A percentile compares a stretch with the other conserved stretches of the same genome.
phyloP scores from a whole-genome alignment of 2,329 filamentous ascomycete genomes.

The Botrytis medusae region DNA sequence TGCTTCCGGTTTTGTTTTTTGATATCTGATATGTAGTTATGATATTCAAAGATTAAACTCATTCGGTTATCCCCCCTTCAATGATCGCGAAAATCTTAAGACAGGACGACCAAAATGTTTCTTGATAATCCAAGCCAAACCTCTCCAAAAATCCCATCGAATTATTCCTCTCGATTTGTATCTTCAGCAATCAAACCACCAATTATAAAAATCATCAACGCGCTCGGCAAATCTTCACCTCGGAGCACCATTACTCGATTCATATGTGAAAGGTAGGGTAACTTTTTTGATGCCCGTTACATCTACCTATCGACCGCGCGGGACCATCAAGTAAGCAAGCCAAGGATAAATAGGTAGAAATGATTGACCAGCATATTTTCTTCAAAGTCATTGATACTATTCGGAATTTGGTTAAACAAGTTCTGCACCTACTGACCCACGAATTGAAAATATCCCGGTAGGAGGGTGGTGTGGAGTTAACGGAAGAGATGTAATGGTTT shows the following conservation, averaged over 20 bases:
- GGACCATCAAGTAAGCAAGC: neutral
- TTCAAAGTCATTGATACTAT: neutral
- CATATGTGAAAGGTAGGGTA: neutral
- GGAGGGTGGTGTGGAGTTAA: neutral
- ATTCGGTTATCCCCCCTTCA: constrained; percentile 1
- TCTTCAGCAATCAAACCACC: neutral
- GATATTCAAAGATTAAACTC: neutral
- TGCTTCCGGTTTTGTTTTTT: neutral
- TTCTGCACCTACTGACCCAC: neutral
- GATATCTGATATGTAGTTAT: neutral
- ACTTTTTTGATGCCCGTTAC: neutral
- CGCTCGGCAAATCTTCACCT: constrained; percentile 6
- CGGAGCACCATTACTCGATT: constrained; percentile 10
- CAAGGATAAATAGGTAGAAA: constrained; percentile 1
- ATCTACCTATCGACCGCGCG: neutral
- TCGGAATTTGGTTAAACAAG: neutral
- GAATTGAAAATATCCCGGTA: neutral
- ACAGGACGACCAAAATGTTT: neutral
- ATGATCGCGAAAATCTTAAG: neutral
- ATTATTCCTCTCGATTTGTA: neutral
- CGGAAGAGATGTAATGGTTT: neutral
- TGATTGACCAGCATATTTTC: neutral
- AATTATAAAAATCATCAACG: neutral
- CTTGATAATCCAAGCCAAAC: neutral
- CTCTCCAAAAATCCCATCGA: neutral